These are phyloP conservation scores for Rhododendron griersonianum DNA, from an alignment of 148 eudicot genomes.

Conservation along the genomic window DNA sequence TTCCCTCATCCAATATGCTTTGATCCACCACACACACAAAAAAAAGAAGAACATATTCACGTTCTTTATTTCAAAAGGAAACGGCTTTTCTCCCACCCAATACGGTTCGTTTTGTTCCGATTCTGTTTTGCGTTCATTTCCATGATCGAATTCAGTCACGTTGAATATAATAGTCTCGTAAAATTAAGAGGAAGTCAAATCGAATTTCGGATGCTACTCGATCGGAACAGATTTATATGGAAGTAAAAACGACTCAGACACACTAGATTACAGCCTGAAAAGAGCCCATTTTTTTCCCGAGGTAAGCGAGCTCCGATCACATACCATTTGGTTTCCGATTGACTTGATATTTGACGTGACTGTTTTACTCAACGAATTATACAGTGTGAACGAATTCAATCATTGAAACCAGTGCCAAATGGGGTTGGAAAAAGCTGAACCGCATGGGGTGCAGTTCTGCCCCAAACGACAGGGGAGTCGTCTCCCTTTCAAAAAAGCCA, in stretches of 20 bases:
- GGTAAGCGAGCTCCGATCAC: neutral
- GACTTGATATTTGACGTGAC: neutral
- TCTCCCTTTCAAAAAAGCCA: neutral
- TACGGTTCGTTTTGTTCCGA: too few relatives aligned
- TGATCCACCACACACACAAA: neutral
- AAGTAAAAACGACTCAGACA: too few relatives aligned
- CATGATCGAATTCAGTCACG: neutral
- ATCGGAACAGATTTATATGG: neutral
- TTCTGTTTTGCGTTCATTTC: too few relatives aligned
- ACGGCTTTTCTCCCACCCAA: neutral
- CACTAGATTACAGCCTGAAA: too few relatives aligned
- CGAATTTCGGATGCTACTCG: too few relatives aligned
- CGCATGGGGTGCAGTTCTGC: neutral
- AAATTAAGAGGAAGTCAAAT: neutral
- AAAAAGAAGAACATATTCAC: constrained; percentile 11
- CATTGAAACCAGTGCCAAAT: neutral
- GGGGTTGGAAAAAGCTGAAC: neutral
- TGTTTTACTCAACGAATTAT: too few relatives aligned
- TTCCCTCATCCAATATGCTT: neutral
- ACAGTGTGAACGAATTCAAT: neutral
- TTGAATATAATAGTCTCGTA: neutral
- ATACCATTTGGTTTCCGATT: neutral
- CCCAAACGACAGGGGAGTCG: neutral
- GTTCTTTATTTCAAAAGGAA: neutral
- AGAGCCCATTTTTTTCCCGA: too few relatives aligned